phyloP scores from a whole-genome alignment of 129 eudicot species.

The Escallonia herrerae region DNA sequence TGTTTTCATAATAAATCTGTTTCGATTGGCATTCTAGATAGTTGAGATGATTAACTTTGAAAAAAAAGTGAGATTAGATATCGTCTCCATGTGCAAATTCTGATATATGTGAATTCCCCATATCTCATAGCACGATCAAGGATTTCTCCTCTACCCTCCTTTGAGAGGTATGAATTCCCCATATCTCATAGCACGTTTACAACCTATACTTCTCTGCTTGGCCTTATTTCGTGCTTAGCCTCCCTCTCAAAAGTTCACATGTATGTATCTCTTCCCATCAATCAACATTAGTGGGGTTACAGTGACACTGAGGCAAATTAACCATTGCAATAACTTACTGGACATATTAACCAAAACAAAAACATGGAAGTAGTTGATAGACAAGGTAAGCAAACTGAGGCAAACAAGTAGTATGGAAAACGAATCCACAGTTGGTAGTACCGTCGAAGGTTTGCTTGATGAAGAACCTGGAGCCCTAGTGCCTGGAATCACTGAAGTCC shows the following conservation, averaged over 20 bases:
- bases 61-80: too few relatives aligned
- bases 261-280: neutral
- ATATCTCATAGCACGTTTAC: neutral
- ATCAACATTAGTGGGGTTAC: neutral
- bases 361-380: neutral
- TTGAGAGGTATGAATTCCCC: too few relatives aligned
- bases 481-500: constrained; percentile 28
- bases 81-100: too few relatives aligned
- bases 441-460: constrained; percentile 36
- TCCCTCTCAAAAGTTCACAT: neutral
- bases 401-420: neutral
- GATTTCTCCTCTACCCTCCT: too few relatives aligned
- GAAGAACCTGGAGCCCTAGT: constrained; percentile 17
- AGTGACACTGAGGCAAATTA: too few relatives aligned
- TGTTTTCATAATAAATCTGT: too few relatives aligned
- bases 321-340: too few relatives aligned
- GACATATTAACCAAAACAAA: neutral
- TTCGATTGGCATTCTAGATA: too few relatives aligned
- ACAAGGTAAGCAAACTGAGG: neutral
- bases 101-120: too few relatives aligned
- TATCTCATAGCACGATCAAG: too few relatives aligned
- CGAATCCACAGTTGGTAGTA: constrained; percentile 5
- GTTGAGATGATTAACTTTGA: too few relatives aligned
- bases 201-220: neutral
- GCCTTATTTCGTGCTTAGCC: neutral